Evolutionary conservation across 2,329 filamentous ascomycete genomes (phyloP).

Genomic region (Mycosphaerella sp.): DNA sequence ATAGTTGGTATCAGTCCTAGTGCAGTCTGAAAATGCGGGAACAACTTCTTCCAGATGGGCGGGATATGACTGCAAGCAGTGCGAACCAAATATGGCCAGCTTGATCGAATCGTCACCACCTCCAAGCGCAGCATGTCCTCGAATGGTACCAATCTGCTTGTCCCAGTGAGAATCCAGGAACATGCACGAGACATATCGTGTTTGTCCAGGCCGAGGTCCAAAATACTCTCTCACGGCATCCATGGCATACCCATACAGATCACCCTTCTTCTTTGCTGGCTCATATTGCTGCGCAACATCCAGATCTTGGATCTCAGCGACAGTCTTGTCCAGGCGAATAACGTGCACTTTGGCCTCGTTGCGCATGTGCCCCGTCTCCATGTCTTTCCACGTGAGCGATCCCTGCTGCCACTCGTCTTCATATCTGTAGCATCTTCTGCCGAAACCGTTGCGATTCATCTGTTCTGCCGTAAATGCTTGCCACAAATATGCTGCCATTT

Average conservation of each 20-base stretch:
- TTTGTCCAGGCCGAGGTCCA: conserved; percentile 66
- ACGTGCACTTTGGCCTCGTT: conserved; percentile 89
- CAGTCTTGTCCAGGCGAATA: conserved; percentile 74
- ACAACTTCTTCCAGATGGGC: conserved; percentile 83
- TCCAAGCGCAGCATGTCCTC: conserved; percentile 78
- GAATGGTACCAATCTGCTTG: conserved; percentile 59
- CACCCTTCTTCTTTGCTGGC: conserved; percentile 62
- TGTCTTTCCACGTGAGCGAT: conserved; percentile 69
- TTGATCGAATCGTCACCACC: conserved; percentile 67
- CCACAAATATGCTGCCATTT: conserved; percentile 94
- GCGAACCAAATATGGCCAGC: conserved; percentile 86
- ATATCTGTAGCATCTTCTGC: conserved; percentile 78
- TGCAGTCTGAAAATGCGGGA: conserved; percentile 83
- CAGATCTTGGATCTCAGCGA: conserved; percentile 73
- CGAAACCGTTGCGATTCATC: conserved; percentile 85
- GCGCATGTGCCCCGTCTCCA: conserved; percentile 64
- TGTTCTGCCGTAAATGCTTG: conserved; percentile 96
- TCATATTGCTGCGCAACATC: conserved; percentile 72
- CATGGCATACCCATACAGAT: conserved; percentile 68
- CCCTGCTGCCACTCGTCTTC: conserved; percentile 94
- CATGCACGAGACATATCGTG: conserved; percentile 80
- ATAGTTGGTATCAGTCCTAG: conserved; percentile 71
- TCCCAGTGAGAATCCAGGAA: conserved; percentile 90
- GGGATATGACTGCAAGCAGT: conserved; percentile 86
- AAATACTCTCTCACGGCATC: conserved; percentile 77